Conservation (phyloP, 2,329 filamentous ascomycete species). For the Cordyceps fumosorosea region DNA sequence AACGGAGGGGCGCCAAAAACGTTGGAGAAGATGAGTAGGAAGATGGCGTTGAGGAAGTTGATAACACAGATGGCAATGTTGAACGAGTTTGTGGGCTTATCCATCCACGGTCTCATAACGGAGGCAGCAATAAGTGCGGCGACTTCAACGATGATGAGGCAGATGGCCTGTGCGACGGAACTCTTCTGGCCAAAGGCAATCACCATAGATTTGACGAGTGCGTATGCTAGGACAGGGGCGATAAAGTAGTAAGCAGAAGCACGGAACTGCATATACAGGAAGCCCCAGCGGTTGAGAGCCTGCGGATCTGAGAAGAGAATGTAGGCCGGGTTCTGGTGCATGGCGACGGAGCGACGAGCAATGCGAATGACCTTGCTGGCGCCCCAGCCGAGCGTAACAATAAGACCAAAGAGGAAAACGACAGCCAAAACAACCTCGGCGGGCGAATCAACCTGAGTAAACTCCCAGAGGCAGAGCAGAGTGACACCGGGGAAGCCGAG, state of each 20-base stretch:
- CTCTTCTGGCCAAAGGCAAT: constrained; percentile 71
- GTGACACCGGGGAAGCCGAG: constrained; percentile 90
- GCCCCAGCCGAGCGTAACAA: constrained; percentile 74
- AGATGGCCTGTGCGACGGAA: constrained; percentile 70
- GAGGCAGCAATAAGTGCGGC: constrained; percentile 69
- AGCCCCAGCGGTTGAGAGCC: constrained; percentile 94
- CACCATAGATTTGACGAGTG: constrained; percentile 83
- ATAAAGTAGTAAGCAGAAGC: constrained; percentile 96
- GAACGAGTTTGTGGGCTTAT: constrained; percentile 96
- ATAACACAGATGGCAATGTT: constrained; percentile 87
- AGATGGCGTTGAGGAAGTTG: constrained; percentile 87
- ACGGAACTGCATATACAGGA: constrained; percentile 95
- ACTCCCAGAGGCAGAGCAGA: constrained; percentile 88
- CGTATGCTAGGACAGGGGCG: constrained; percentile 69
- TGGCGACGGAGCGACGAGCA: constrained; percentile 76
- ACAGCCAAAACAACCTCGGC: constrained; percentile 82
- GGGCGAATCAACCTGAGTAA: constrained; percentile 76
- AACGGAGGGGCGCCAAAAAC: constrained; percentile 79
- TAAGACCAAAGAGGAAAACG: constrained; percentile 80
- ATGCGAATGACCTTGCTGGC: constrained; percentile 85
- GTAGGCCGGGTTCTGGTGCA: constrained; percentile 96
- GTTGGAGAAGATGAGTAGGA: constrained; percentile 80
- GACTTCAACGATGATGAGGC: constrained; percentile 79
- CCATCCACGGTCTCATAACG: constrained; percentile 94
- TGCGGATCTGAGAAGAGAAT: constrained; percentile 96